These are phyloP conservation scores for Ogataea henricii DNA, from an alignment of 805 yeast species.

Conservation along the genomic window DNA sequence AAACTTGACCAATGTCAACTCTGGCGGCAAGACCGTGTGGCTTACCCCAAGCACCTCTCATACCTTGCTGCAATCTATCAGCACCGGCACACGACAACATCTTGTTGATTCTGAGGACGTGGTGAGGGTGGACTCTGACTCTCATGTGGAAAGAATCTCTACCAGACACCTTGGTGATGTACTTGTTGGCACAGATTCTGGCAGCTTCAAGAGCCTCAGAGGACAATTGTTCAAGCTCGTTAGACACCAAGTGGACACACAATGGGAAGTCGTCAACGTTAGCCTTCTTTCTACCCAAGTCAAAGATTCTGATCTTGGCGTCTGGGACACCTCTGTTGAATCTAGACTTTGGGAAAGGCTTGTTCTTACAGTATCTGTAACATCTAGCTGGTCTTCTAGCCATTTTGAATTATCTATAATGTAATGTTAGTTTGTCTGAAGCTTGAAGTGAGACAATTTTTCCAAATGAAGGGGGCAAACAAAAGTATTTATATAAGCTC, in stretches of 20 bases:
- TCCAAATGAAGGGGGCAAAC: too few relatives aligned
- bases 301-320: constrained; percentile 98
- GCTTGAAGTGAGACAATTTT: not conserved
- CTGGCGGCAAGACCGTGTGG: constrained; percentile 99
- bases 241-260: constrained; percentile 98
- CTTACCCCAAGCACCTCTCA: constrained; percentile 99
- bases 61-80: constrained; percentile 99
- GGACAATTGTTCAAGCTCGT: constrained; percentile 98
- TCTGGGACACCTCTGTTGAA: constrained; percentile 99
- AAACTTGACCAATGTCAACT: constrained; percentile 97
- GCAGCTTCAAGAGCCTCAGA: constrained; percentile 99
- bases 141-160: constrained; percentile 99
- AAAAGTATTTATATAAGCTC: not conserved
- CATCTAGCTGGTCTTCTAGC: constrained; percentile 99
- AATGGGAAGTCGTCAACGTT: constrained; percentile 99
- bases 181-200: constrained; percentile 99
- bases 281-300: constrained; percentile 99
- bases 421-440: constrained; percentile 7
- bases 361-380: constrained; percentile 99
- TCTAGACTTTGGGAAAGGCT: constrained; percentile 99
- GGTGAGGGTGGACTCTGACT: constrained; percentile 99
- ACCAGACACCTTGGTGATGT: constrained; percentile 96
- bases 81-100: constrained; percentile 99
- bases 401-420: constrained; percentile 62
- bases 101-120: constrained; percentile 99